phyloP scores from a whole-genome alignment of 108 stramenopile species.

The Nitzschia inconspicua region DNA sequence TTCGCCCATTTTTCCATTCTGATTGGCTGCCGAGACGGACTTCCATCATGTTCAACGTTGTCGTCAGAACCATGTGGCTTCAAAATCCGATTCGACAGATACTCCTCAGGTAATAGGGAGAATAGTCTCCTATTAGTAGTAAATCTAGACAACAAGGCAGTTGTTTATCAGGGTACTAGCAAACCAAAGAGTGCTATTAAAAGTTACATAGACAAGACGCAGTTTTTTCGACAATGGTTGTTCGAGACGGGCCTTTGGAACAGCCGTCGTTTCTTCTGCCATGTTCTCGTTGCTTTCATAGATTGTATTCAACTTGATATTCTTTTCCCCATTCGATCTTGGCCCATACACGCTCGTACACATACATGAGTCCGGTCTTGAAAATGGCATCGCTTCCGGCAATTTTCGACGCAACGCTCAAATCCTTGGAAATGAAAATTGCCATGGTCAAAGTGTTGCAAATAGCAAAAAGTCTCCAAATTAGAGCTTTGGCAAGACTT shows the following conservation, averaged over 20 bases:
- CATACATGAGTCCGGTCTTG: conserved; percentile 93
- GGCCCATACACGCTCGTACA: conserved; percentile 89
- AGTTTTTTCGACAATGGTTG: not conserved
- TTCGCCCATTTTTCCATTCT: no score
- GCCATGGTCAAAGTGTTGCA: conserved; percentile 89
- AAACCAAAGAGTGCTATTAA: no score
- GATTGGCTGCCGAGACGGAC: no score
- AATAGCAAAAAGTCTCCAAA: conserved; percentile 94
- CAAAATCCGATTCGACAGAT: no score
- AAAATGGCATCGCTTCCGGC: conserved; percentile 90
- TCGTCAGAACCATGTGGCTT: no score
- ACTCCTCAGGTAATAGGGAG: no score
- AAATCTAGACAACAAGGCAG: no score
- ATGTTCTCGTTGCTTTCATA: not conserved
- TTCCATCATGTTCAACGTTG: no score
- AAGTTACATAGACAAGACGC: not conserved
- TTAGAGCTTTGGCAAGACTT: conserved; percentile 86
- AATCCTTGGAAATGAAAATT: conserved; percentile 77
- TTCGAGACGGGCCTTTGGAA: no score
- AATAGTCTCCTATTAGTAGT: no score
- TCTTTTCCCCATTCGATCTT: conserved; percentile 91
- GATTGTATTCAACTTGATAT: conserved; percentile 42
- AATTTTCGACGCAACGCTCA: conserved; percentile 85
- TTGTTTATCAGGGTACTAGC: no score
- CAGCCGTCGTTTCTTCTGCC: not conserved